Evolutionary conservation across 139 green algal species (phyloP).

Genomic region (Choricystis sp.): DNA sequence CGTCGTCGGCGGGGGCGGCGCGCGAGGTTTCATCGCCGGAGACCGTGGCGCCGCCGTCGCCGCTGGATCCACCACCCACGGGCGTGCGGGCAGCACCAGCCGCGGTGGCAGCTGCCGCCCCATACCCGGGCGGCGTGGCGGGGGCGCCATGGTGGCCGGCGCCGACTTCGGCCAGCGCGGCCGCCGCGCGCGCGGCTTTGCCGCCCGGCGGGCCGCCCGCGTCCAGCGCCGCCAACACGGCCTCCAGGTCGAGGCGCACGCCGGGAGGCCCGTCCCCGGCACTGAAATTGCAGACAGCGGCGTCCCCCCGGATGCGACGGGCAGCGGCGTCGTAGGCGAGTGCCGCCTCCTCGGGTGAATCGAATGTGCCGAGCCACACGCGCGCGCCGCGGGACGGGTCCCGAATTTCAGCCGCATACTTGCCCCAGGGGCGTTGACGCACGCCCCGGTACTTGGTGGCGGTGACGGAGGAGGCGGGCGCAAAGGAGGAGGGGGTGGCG

Average conservation of each 20-base stretch:
- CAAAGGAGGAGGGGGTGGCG: not conserved
- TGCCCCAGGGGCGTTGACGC: constrained; percentile 68
- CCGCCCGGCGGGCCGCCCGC: no score
- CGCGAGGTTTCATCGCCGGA: not conserved
- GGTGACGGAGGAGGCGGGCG: not conserved
- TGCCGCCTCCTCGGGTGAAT: constrained; percentile 50
- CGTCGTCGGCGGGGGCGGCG: not conserved
- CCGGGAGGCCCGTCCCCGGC: no score
- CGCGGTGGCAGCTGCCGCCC: no score
- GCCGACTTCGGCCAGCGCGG: not conserved
- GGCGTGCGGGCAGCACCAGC: no score
- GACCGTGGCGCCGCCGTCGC: no score
- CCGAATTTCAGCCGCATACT: constrained; percentile 68
- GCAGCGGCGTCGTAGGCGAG: constrained; percentile 69
- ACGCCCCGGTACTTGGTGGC: constrained; percentile 51
- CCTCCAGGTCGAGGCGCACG: not conserved
- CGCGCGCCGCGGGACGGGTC: constrained; percentile 42
- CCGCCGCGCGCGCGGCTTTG: not conserved
- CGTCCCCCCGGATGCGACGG: constrained; percentile 49
- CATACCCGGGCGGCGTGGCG: not conserved
- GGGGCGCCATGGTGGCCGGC: not conserved
- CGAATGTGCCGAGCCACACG: constrained; percentile 70
- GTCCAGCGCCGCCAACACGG: not conserved
- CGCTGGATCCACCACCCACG: not conserved
- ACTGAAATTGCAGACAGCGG: constrained; percentile 60